phyloP scores from a whole-genome alignment of 495 filamentous ascomycete species.

The Viridothelium virens region DNA sequence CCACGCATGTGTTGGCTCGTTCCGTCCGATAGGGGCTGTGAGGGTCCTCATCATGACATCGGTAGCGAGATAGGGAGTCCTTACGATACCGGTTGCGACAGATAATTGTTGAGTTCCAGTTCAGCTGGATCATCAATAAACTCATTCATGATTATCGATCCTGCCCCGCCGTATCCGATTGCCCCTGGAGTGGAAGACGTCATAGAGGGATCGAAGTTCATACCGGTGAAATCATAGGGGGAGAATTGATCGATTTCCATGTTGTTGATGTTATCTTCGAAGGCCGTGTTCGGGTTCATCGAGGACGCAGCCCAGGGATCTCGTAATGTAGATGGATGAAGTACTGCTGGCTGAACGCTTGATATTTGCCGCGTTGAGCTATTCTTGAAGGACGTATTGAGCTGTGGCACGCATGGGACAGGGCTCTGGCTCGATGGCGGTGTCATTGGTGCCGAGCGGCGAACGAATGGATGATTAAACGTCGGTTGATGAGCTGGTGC shows the following conservation, averaged over 20 bases:
- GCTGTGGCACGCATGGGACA: not conserved
- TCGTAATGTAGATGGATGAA: not conserved
- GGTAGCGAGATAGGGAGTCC: no score
- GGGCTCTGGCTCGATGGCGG: constrained; percentile 9
- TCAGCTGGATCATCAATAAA: constrained; percentile 1
- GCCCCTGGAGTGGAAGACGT: not conserved
- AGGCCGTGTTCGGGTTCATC: not conserved
- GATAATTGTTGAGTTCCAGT: not conserved
- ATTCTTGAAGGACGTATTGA: constrained; percentile 7
- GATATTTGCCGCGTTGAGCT: not conserved
- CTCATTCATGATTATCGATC: not conserved
- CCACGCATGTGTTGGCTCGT: no score
- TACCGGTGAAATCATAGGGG: not conserved
- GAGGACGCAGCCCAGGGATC: not conserved
- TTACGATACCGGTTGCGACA: constrained; percentile 3
- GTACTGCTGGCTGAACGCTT: not conserved
- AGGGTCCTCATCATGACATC: not conserved
- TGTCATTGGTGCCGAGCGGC: not conserved
- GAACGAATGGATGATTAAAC: not conserved
- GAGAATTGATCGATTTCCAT: not conserved
- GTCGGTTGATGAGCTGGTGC: constrained; percentile 1
- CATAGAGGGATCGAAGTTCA: not conserved
- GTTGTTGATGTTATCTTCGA: not conserved
- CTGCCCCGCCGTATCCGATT: not conserved
- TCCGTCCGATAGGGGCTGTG: no score